Conservation (phyloP, 2,329 filamentous ascomycete species). For the Sporothrix globosa region DNA sequence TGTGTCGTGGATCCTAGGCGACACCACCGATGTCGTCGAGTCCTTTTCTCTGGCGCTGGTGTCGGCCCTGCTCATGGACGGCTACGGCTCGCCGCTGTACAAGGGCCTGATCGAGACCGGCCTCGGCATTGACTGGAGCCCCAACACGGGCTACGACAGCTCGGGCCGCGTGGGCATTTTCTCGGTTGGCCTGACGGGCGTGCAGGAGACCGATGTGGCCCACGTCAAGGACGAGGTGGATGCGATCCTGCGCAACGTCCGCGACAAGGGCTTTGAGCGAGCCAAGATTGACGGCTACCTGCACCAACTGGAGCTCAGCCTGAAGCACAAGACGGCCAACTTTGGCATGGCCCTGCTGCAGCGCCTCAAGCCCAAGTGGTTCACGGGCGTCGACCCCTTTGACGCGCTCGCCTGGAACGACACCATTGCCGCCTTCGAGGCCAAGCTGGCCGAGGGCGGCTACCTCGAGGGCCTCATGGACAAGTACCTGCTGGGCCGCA, state of each 20-base stretch:
- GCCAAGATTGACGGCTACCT: constrained; percentile 92
- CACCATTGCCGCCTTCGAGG: constrained; percentile 80
- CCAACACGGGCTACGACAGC: constrained; percentile 89
- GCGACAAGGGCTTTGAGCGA: constrained; percentile 78
- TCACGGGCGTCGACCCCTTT: constrained; percentile 92
- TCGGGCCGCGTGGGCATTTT: constrained; percentile 79
- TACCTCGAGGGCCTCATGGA: constrained; percentile 86
- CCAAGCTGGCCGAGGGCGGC: constrained; percentile 70
- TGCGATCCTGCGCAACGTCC: constrained; percentile 69
- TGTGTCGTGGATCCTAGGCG: constrained; percentile 86
- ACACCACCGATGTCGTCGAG: constrained; percentile 80
- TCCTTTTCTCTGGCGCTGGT: constrained; percentile 84
- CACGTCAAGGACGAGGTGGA: constrained; percentile 76
- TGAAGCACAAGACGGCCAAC: constrained; percentile 95
- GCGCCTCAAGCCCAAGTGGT: constrained; percentile 88
- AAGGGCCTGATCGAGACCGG: constrained; percentile 85
- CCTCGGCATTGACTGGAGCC: constrained; percentile 89
- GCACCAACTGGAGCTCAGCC: constrained; percentile 86
- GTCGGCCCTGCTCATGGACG: constrained; percentile 83
- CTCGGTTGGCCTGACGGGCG: constrained; percentile 88
- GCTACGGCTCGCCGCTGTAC: constrained; percentile 93
- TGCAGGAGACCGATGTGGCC: constrained; percentile 75
- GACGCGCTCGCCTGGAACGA: constrained; percentile 90
- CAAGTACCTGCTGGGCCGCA: constrained; percentile 87
- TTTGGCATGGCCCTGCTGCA: constrained; percentile 93